Percentiles rank a stretch among this genome's conserved stretches.
Evolutionary conservation across 768 basidiomycete species (phyloP).

Genomic region (Termitomyces bulborhizus): DNA sequence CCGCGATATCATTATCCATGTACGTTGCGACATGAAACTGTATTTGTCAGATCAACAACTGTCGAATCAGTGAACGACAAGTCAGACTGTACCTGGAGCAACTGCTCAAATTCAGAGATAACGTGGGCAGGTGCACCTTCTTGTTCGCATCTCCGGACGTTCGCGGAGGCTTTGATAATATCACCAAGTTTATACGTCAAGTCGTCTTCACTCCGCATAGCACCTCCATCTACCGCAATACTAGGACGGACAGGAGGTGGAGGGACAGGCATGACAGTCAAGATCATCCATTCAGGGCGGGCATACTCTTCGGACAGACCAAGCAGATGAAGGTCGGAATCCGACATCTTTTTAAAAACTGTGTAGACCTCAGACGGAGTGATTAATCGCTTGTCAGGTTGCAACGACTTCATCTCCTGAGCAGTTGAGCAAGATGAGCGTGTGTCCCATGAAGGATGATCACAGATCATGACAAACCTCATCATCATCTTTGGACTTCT

Average conservation of each 20-base stretch:
- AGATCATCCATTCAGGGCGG: slow-evolving; percentile 98
- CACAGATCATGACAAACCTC: slow-evolving; percentile 56
- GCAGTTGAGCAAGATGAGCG: slow-evolving; percentile 3
- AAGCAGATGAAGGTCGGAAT: slow-evolving; percentile 80
- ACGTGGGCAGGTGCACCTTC: slow-evolving; percentile 97
- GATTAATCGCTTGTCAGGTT: slow-evolving; percentile 78
- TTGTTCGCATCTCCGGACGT: slow-evolving; percentile 87
- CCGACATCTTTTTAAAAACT: slow-evolving; percentile 93
- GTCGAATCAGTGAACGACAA: background rate
- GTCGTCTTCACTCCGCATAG: slow-evolving; percentile 96
- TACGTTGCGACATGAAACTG: slow-evolving; percentile 99
- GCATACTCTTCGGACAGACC: slow-evolving; percentile 96
- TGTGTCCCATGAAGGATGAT: background rate
- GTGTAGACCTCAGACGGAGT: slow-evolving; percentile 88
- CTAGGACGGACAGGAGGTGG: slow-evolving; percentile 97
- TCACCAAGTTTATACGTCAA: slow-evolving; percentile 97
- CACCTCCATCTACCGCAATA: slow-evolving; percentile 94
- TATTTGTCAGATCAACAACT: background rate
- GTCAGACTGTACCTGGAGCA: slow-evolving; percentile 67
- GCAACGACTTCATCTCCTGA: slow-evolving; percentile 74
- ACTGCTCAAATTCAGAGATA: slow-evolving; percentile 91
- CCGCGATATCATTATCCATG: slow-evolving; percentile 99
- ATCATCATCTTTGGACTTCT: slow-evolving; percentile 90
- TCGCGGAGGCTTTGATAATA: slow-evolving; percentile 92
- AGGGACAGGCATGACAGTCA: slow-evolving; percentile 95